These are phyloP conservation scores for Ophiobolus disseminans DNA, from an alignment of 2,329 filamentous ascomycete species.

Conservation along the genomic window DNA sequence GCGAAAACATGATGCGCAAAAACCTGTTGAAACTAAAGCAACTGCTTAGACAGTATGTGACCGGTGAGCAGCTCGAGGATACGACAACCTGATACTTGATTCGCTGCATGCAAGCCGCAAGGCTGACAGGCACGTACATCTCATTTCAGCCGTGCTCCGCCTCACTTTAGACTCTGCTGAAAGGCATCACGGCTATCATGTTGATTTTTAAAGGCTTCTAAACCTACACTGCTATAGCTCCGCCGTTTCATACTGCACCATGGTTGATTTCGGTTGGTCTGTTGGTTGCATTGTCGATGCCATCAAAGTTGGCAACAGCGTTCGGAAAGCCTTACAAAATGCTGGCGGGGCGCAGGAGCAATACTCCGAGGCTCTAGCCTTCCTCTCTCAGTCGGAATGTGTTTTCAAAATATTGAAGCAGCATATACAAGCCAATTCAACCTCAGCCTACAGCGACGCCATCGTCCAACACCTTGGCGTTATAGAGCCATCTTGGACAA, in stretches of 20 bases:
- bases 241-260: neutral
- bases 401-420: conserved; percentile 9
- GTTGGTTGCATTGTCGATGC: conserved; percentile 16
- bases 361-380: conserved; percentile 9
- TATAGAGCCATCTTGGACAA: conserved; percentile 5
- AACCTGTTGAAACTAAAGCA: neutral
- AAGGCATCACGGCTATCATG: neutral
- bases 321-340: conserved; percentile 14
- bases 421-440: neutral
- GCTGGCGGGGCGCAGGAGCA: conserved; percentile 8
- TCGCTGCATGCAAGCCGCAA: neutral
- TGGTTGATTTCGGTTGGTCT: conserved; percentile 15
- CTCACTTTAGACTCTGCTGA: neutral
- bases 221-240: neutral
- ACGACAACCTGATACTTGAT: neutral
- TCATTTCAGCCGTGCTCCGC: neutral
- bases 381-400: conserved; percentile 4
- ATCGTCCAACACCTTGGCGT: conserved; percentile 9
- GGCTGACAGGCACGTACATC: neutral
- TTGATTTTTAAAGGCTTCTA: no score
- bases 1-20: neutral
- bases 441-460: conserved; percentile 1
- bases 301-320: conserved; percentile 14
- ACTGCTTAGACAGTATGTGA: neutral
- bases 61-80: neutral